Evolutionary conservation across 1,284 basidiomycete species (phyloP).

Genomic region (Ganoderma lucidum): DNA sequence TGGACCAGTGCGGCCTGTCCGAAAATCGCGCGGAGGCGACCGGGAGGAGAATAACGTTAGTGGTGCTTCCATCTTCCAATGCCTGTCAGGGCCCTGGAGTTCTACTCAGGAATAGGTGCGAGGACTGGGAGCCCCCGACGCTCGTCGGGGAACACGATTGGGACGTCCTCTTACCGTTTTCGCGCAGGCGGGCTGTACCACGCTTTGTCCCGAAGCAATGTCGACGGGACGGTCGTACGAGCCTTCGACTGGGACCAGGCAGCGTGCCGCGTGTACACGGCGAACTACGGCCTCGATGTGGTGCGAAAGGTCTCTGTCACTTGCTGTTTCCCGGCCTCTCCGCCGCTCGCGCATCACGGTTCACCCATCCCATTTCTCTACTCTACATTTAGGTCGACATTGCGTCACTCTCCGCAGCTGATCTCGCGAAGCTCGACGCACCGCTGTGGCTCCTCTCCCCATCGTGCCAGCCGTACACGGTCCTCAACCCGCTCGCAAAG

Average conservation of each 20-base stretch:
- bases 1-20: slow-evolving; percentile 7
- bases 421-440: slow-evolving; percentile 55
- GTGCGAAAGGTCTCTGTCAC: slow-evolving; percentile 62
- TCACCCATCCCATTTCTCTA: slow-evolving; percentile 17
- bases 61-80: slow-evolving; percentile 22
- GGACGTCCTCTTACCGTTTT: slow-evolving; percentile 6
- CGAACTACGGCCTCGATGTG: slow-evolving; percentile 57
- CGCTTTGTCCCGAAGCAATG: slow-evolving; percentile 62
- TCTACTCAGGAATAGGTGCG: slow-evolving; percentile 79
- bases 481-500: slow-evolving; percentile 74
- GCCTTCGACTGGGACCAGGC: slow-evolving; percentile 84
- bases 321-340: slow-evolving; percentile 12
- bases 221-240: slow-evolving; percentile 55
- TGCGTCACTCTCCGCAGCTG: slow-evolving; percentile 54
- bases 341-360: slow-evolving; percentile 16
- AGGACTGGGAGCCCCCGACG: slow-evolving; percentile 4
- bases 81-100: slow-evolving; percentile 66
- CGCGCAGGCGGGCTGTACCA: slow-evolving; percentile 71
- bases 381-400: slow-evolving; percentile 63
- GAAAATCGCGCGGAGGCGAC: slow-evolving; percentile 18
- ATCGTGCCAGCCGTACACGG: slow-evolving; percentile 83
- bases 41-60: slow-evolving; percentile 1
- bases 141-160: not conserved
- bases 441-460: slow-evolving; percentile 79
- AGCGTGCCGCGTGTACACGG: slow-evolving; percentile 70